Base-by-base conservation (phyloP, 2,329 filamentous ascomycete genomes). In the Stachybotrys chartarum region DNA sequence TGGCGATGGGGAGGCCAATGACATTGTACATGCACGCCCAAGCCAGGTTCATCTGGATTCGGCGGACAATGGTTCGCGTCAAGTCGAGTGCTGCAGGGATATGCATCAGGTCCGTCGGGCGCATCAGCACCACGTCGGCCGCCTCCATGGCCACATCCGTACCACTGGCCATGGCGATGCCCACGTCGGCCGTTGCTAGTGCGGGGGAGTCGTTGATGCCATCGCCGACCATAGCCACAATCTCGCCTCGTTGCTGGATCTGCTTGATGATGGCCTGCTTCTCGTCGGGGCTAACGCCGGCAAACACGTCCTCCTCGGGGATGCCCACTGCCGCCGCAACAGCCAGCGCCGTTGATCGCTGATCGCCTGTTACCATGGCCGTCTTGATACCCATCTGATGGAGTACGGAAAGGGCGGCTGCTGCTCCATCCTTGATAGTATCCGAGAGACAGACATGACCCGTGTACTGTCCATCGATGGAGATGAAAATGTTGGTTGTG, bases 81-180 rank as follows among this genome's bases (percentile, higher is more conserved):
- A 99, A 85, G 62, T 91, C 80, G 12, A 99, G 82, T 14, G 90
- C 86, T 0, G 91, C 88, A 0, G 94, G 90, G n/a, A 99, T 91
- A 64, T 93, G 90, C 76, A 97, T 90, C 4, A 99, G 81, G 64
- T 97, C 88, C 59, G 91, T 88, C 0, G 90, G 89, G 3, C 88
- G 86, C 93, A 99, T 99, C 54, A 99, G 85, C 16, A 99, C 94
- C 17, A 99, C 85, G 64, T 96, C 91, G 0, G 94, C 94, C 1
- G 94, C 94, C 74, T 97, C 94, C 85, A 99, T 96, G 52, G 94
- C 94, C 1, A 99, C 93, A 68, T 97, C 94, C 0, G 94, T 97
- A 55, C 94, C 94, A 7, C 87, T 91, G 6, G 90, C 83, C 72
- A 99, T 90, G 56, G 92, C 92, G 62, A 99, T 96, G 60, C 94